A percentile compares a stretch with the other conserved stretches of the same genome.
Conservation (phyloP, 2,329 filamentous ascomycete genomes). For the Lizonia empirigonia region DNA sequence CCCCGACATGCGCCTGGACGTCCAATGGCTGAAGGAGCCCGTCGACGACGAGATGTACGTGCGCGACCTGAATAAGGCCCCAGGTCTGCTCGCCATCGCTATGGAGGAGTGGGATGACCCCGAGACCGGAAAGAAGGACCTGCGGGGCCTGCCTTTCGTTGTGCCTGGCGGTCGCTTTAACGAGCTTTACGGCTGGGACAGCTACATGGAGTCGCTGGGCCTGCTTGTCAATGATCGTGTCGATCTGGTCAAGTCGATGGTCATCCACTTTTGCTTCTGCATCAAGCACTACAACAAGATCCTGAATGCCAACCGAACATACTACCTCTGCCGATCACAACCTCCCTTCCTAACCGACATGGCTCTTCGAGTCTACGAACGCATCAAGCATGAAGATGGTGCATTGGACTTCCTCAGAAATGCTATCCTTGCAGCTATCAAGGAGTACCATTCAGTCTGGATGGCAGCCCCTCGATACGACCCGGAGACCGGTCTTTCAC, state of each 20-base stretch:
- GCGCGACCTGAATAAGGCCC: slow-evolving; percentile 81
- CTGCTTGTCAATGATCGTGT: slow-evolving; percentile 83
- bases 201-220: slow-evolving; percentile 96
- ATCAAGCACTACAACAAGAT: slow-evolving; percentile 99
- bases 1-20: slow-evolving; percentile 86
- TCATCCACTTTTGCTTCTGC: slow-evolving; percentile 95
- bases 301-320: slow-evolving; percentile 92
- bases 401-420: slow-evolving; percentile 80
- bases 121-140: slow-evolving; percentile 69
- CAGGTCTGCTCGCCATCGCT: slow-evolving; percentile 85
- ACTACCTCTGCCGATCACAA: slow-evolving; percentile 93
- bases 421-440: slow-evolving; percentile 88
- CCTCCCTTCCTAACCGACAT: slow-evolving; percentile 98
- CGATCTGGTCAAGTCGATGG: slow-evolving; percentile 91
- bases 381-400: slow-evolving; percentile 83
- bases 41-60: slow-evolving; percentile 82
- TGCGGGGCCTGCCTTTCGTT: slow-evolving; percentile 89
- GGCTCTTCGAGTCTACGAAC: slow-evolving; percentile 90
- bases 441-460: slow-evolving; percentile 94
- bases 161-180: slow-evolving; percentile 98
- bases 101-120: slow-evolving; percentile 77
- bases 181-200: slow-evolving; percentile 98
- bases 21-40: slow-evolving; percentile 73
- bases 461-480: slow-evolving; percentile 74
- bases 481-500: slow-evolving; percentile 75